These are phyloP conservation scores for Raphanus hybrid DNA, from an alignment of 441 rosid species.

Conservation along the genomic window DNA sequence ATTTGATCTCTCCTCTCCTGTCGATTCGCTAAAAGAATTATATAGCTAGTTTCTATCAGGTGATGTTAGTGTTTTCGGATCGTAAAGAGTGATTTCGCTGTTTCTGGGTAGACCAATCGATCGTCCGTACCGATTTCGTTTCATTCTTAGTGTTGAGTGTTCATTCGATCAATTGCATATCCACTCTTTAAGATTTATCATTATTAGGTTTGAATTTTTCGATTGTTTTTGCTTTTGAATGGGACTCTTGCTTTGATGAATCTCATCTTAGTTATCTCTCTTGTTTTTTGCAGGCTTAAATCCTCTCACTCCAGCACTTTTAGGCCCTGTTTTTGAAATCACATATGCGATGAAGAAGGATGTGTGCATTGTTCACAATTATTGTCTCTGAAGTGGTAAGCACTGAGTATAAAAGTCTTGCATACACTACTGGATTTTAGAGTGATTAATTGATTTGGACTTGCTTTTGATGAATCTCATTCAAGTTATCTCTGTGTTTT, in stretches of 20 bases:
- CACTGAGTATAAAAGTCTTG: conserved; percentile 1
- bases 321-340: not conserved
- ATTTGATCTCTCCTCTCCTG: not conserved
- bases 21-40: not conserved
- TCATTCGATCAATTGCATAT: not conserved
- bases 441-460: not conserved
- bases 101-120: conserved; percentile 18
- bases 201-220: conserved; percentile 13
- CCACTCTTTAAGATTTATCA: not conserved
- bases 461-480: conserved; percentile 15
- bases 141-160: not conserved
- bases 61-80: not conserved
- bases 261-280: not conserved
- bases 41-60: not conserved
- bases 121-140: conserved; percentile 28
- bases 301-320: not conserved
- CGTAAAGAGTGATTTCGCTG: not conserved
- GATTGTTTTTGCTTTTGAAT: conserved; percentile 8
- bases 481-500: not conserved
- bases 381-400: conserved; percentile 28
- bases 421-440: not conserved
- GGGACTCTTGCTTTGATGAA: conserved; percentile 5
- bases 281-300: conserved; percentile 9
- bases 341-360: conserved; percentile 8
- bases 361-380: conserved; percentile 5